A percentile compares a stretch with the other conserved stretches of the same genome.
Evolutionary conservation across 169 alveolate species (phyloP).

Genomic region (Eimeria nieschulzi): DNA sequence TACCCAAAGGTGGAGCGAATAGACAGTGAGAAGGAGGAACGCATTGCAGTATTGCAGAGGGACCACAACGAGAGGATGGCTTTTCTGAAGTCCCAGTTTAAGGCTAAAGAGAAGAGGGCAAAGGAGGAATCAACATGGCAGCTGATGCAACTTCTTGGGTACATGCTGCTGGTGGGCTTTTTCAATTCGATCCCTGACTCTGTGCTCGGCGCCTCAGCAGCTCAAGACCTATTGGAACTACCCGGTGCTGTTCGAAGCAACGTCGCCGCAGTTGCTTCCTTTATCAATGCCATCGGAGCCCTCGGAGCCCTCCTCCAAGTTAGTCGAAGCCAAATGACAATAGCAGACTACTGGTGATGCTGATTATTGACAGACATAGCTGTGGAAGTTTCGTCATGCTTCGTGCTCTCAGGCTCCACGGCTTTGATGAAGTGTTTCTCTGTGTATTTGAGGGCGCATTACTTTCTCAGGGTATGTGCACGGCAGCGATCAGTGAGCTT

Average conservation of each 20-base stretch:
- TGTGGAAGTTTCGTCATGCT: no score
- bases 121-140: neutral
- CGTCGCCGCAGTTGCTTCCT: slow-evolving; percentile 75
- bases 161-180: slow-evolving; percentile 75
- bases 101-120: neutral
- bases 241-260: neutral
- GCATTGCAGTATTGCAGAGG: neutral
- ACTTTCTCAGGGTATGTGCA: slow-evolving; percentile 70
- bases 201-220: slow-evolving; percentile 79
- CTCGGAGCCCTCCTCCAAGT: slow-evolving; percentile 80
- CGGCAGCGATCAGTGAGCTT: slow-evolving; percentile 78
- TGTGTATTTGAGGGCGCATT: neutral
- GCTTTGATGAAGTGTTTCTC: neutral
- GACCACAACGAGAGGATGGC: neutral
- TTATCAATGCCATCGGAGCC: slow-evolving; percentile 80
- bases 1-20: no score
- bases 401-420: no score
- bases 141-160: slow-evolving; percentile 24
- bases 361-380: neutral
- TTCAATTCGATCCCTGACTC: slow-evolving; percentile 78
- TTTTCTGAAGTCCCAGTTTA: neutral
- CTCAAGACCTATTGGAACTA: slow-evolving; percentile 75
- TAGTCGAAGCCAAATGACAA: neutral
- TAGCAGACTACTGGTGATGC: neutral
- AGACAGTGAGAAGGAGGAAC: neutral